Evolutionary conservation across 2,329 filamentous ascomycete genomes (phyloP).

Genomic region (Trichothecium roseum): DNA sequence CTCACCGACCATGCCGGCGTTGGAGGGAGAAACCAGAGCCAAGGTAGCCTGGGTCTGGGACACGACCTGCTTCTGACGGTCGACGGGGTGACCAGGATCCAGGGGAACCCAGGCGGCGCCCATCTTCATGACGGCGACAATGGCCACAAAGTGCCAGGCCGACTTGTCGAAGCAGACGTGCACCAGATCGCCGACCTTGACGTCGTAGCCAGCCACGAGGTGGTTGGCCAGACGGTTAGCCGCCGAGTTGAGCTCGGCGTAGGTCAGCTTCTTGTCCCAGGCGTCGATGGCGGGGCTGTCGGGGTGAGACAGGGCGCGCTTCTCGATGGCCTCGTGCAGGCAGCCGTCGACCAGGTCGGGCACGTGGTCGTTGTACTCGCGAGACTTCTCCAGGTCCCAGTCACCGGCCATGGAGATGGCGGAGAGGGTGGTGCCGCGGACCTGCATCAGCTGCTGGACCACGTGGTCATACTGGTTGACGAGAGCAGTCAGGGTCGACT

Average conservation of each 20-base stretch:
- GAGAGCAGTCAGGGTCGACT: background rate
- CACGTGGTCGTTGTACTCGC: background rate
- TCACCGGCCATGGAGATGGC: background rate
- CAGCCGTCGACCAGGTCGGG: too few relatives aligned
- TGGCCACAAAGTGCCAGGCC: conserved; percentile 1
- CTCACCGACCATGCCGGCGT: background rate
- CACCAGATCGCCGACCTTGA: background rate
- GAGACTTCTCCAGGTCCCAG: background rate
- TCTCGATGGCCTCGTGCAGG: background rate
- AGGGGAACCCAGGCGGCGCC: conserved; percentile 4
- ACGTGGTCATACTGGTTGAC: conserved; percentile 1
- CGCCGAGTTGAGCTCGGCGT: background rate
- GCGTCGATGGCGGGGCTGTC: background rate
- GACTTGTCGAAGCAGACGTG: conserved; percentile 6
- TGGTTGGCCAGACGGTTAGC: background rate
- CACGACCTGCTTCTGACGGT: background rate
- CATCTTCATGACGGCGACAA: conserved; percentile 4
- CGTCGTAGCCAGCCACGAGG: background rate
- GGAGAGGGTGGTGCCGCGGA: background rate
- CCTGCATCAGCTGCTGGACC: background rate
- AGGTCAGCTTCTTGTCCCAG: background rate
- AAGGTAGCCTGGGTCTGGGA: conserved; percentile 2
- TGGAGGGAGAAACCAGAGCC: background rate
- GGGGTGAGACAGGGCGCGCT: background rate
- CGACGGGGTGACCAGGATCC: conserved; percentile 3